These are phyloP conservation scores for Tricholomella constricta DNA, from an alignment of 768 basidiomycete species.

Conservation along the genomic window DNA sequence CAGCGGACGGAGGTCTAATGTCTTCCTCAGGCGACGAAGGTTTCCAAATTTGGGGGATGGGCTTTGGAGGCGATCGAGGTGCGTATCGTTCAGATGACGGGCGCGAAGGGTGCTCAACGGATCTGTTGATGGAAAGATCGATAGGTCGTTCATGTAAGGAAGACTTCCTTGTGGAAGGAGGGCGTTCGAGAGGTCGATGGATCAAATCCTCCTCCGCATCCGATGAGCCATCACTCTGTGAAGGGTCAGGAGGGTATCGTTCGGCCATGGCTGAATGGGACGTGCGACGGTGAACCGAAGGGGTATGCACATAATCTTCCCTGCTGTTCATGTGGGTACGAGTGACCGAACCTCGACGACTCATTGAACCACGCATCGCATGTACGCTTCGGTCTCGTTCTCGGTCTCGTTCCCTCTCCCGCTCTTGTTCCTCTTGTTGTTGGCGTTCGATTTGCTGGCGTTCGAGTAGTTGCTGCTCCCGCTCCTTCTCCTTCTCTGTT, in stretches of 20 bases:
- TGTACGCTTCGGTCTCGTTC: slow-evolving; percentile 9
- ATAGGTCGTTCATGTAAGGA: slow-evolving; percentile 11
- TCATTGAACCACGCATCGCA: slow-evolving; percentile 1
- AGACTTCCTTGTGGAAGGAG: slow-evolving; percentile 17
- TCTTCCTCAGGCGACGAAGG: slow-evolving; percentile 50
- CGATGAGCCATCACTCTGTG: slow-evolving; percentile 5
- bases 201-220: slow-evolving; percentile 26
- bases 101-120: slow-evolving; percentile 15
- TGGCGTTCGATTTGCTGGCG: neutral
- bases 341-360: slow-evolving; percentile 26
- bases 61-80: slow-evolving; percentile 33
- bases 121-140: slow-evolving; percentile 8
- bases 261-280: slow-evolving; percentile 1
- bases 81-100: slow-evolving; percentile 31
- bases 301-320: slow-evolving; percentile 14
- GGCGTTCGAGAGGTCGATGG: slow-evolving; percentile 18
- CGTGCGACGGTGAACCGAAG: neutral
- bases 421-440: neutral
- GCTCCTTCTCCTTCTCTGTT: neutral
- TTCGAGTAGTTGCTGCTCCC: neutral
- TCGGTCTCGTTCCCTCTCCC: neutral
- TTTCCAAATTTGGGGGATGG: slow-evolving; percentile 50
- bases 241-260: neutral
- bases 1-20: slow-evolving; percentile 37
- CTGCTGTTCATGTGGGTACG: slow-evolving; percentile 17